These are phyloP conservation scores for Lipomyces lipofer DNA, from an alignment of 805 yeast genomes.

Conservation along the genomic window DNA sequence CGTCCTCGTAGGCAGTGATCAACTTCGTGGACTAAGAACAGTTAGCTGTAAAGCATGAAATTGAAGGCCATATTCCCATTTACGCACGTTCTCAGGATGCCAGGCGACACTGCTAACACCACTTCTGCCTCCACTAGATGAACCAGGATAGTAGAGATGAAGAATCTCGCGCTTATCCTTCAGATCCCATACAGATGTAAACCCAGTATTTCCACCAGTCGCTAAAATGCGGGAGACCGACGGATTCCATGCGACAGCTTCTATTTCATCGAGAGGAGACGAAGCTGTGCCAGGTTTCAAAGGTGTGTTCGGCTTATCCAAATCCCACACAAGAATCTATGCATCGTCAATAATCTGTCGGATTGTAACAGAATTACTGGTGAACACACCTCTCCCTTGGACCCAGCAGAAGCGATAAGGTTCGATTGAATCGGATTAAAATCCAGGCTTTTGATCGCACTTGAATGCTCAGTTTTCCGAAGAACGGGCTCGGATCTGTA, in stretches of 20 bases:
- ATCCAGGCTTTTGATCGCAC: constrained; percentile 68
- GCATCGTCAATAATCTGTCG: not conserved
- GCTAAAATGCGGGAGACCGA: constrained; percentile 84
- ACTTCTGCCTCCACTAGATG: constrained; percentile 50
- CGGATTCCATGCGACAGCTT: constrained; percentile 86
- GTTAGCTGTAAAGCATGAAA: too few species aligned
- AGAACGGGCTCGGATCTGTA: constrained; percentile 49
- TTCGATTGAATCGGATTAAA: constrained; percentile 75
- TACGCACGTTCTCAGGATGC: constrained; percentile 64
- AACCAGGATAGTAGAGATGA: constrained; percentile 68
- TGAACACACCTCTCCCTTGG: constrained; percentile 61
- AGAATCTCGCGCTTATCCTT: constrained; percentile 84
- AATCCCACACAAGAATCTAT: constrained; percentile 80
- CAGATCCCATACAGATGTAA: constrained; percentile 91
- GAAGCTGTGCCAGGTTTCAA: constrained; percentile 73
- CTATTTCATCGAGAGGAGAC: constrained; percentile 78
- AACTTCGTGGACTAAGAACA: constrained; percentile 75
- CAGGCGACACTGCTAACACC: constrained; percentile 82
- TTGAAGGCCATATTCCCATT: not conserved
- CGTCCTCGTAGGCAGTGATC: constrained; percentile 83
- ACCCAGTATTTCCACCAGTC: constrained; percentile 80
- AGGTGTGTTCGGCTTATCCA: constrained; percentile 54
- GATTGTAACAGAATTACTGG: not conserved
- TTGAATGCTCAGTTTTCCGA: constrained; percentile 59
- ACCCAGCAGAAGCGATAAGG: constrained; percentile 81